These are phyloP conservation scores for Penicillium sp. DNA, from an alignment of 2,329 filamentous ascomycete species.

Conservation along the genomic window DNA sequence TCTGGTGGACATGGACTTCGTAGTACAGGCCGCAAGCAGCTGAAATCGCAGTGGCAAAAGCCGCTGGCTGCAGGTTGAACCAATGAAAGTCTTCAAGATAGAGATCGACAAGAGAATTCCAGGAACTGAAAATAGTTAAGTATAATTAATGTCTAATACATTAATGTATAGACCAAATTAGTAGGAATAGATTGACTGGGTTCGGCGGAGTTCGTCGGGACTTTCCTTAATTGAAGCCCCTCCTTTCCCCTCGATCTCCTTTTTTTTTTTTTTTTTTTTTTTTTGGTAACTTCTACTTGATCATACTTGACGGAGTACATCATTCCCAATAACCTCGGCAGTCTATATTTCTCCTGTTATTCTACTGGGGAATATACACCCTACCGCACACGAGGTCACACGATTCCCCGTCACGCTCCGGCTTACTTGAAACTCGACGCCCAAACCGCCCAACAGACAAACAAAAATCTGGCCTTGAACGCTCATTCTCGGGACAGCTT, in stretches of 20 bases:
- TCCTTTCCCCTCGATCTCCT: neutral
- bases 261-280: neutral
- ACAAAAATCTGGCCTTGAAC: slow-evolving; percentile 43
- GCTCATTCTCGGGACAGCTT: slow-evolving; percentile 42
- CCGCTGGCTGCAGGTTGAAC: neutral
- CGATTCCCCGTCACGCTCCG: slow-evolving; percentile 10
- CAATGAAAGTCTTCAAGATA: neutral
- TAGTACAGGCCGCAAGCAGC: neutral
- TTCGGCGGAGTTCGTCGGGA: neutral
- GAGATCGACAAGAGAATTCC: too few species aligned
- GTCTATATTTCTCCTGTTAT: too few species aligned
- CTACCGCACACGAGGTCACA: neutral
- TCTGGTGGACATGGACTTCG: neutral
- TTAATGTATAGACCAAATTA: neutral
- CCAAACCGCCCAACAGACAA: slow-evolving; percentile 16
- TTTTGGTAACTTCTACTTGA: slow-evolving; percentile 6
- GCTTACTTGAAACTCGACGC: slow-evolving; percentile 15
- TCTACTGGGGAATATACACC: neutral
- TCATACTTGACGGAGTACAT: neutral
- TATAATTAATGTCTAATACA: neutral
- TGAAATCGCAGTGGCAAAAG: slow-evolving; percentile 6
- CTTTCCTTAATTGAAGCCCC: neutral
- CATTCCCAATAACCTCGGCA: too few species aligned
- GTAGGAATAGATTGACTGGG: neutral
- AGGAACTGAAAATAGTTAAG: neutral